Base-by-base conservation (phyloP, 1,284 basidiomycete species). In the Tilletia caries region DNA sequence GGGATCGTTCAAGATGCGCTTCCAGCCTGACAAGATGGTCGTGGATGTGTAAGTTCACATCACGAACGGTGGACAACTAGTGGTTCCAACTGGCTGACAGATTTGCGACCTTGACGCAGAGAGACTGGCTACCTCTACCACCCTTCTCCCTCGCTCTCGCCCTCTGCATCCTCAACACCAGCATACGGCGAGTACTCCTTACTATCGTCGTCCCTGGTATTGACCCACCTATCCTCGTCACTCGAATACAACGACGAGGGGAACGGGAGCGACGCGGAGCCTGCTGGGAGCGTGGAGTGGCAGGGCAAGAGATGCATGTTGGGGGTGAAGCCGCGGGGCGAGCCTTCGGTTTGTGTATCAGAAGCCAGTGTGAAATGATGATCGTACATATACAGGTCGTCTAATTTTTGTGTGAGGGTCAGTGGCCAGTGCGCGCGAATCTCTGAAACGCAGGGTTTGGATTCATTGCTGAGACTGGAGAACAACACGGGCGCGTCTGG, bases 101-200 rank as follows among this genome's bases (percentile, higher is more conserved):
- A 62, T 34, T 4, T 23, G 5, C 27, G 20, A 23, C 33, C n/a
- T 44, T 3, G 23, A 5, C 27, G 33, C 66, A 67, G 66, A 15
- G 54, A 54, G 25, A 48, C 69, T 2, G 69, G 69, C 12, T 70
- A 70, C 54, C 58, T 70, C 15, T 70, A 68, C 54, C 69, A 70
- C 34, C 69, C 69, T 29, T 70, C 69, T 10, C 69, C 69, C 23
- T 68, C 67, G n/a, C 54, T 54, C 29, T 27, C 27, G 34, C 27
- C 48, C 25, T 27, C 18, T 12, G 65, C 68, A 10, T 2, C 41
- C 13, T 23, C 27, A 6, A 4, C 46, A 18, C 20, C 46, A 4
- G 6, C 46, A 18, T 62, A 62, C n/a, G 58, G 58, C 32, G 20
- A 29, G 15, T 33, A 62, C 32, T 62, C 58, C 12, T 37, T 62